phyloP scores from a whole-genome alignment of 1,139 yeast genomes.

The Candida tetrigidarum region DNA sequence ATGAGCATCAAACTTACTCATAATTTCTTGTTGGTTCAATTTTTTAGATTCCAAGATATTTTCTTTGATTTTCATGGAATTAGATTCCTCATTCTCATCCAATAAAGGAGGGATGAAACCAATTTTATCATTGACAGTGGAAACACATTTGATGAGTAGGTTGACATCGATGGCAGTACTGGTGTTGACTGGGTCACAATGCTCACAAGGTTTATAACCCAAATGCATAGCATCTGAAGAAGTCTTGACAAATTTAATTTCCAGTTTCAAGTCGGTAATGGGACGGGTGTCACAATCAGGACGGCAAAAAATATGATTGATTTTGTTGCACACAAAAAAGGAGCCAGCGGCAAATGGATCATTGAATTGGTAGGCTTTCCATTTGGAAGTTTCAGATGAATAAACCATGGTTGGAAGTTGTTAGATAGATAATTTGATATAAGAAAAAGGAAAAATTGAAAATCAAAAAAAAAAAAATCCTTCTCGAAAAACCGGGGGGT shows the following conservation, averaged over 20 bases:
- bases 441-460: not conserved
- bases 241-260: conserved; percentile 47
- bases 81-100: conserved; percentile 50
- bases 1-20: conserved; percentile 22
- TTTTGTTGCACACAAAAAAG: conserved; percentile 54
- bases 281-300: conserved; percentile 69
- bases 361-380: conserved; percentile 69
- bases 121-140: conserved; percentile 56
- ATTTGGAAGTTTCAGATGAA: conserved; percentile 50
- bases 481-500: conserved; percentile 3
- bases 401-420: conserved; percentile 37
- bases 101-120: conserved; percentile 59
- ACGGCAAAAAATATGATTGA: conserved; percentile 53
- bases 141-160: conserved; percentile 62
- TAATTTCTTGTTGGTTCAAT: conserved; percentile 30
- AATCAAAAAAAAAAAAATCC: not conserved
- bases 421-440: not conserved
- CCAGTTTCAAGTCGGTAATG: conserved; percentile 44
- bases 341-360: conserved; percentile 69
- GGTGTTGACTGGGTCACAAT: conserved; percentile 48
- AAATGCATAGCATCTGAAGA: conserved; percentile 45
- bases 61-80: conserved; percentile 42
- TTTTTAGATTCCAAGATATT: conserved; percentile 39
- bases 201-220: conserved; percentile 56
- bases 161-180: conserved; percentile 51